These are phyloP conservation scores for Paramecium sexaurelia DNA, from an alignment of 73 alveolate species.

Conservation along the genomic window DNA sequence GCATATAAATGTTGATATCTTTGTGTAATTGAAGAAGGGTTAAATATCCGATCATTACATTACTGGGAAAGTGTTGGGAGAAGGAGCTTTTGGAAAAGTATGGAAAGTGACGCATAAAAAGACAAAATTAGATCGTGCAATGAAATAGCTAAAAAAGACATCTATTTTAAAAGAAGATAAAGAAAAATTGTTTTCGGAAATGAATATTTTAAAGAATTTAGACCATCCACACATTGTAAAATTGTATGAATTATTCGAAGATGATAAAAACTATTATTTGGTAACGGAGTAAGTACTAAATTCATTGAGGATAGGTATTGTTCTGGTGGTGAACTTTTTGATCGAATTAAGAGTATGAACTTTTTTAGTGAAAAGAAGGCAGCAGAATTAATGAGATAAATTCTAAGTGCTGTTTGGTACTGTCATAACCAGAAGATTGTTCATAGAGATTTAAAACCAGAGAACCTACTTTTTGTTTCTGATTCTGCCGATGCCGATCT, in stretches of 20 bases:
- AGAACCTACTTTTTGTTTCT: constrained; percentile 84
- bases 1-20: constrained; percentile 52
- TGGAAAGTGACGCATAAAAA: constrained; percentile 87
- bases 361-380: constrained; percentile 86
- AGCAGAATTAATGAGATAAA: constrained; percentile 82
- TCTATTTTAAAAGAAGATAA: constrained; percentile 64
- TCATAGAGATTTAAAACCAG: constrained; percentile 97
- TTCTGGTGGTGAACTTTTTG: constrained; percentile 93
- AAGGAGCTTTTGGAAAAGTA: constrained; percentile 87
- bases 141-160: constrained; percentile 88
- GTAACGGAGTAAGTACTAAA: constrained; percentile 77
- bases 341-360: constrained; percentile 73
- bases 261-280: constrained; percentile 76
- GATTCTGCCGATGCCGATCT: constrained; percentile 71
- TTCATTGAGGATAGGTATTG: constrained; percentile 64
- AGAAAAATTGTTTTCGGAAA: constrained; percentile 74
- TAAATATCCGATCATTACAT: constrained; percentile 34
- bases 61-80: constrained; percentile 65
- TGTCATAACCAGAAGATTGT: constrained; percentile 90
- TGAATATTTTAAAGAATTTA: constrained; percentile 81
- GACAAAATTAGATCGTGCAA: constrained; percentile 78
- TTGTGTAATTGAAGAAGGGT: constrained; percentile 60
- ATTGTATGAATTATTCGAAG: constrained; percentile 87
- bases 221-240: constrained; percentile 94
- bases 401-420: constrained; percentile 84